Conservation (phyloP, 257 asterid species). For the Hygrophila difformis region DNA sequence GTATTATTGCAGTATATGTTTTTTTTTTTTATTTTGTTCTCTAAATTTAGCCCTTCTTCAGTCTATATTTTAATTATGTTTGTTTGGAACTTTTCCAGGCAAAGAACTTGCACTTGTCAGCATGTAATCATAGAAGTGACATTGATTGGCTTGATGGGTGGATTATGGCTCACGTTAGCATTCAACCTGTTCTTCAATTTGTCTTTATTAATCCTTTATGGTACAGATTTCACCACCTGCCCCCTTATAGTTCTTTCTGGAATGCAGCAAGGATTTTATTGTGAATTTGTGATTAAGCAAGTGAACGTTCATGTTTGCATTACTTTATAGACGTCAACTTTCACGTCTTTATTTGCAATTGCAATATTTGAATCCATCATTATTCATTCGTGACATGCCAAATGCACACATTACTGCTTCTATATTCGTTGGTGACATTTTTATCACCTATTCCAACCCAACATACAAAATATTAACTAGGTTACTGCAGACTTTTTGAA, state of each 20-base stretch:
- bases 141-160: constrained; percentile 99
- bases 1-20: too few relatives aligned
- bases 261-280: too few relatives aligned
- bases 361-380: background rate
- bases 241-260: too few relatives aligned
- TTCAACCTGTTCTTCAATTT: background rate
- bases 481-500: background rate
- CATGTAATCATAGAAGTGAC: constrained; percentile 81
- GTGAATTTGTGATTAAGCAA: background rate
- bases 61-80: too few relatives aligned
- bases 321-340: background rate
- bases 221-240: background rate
- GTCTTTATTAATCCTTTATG: too few relatives aligned
- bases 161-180: constrained; percentile 84
- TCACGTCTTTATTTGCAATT: background rate
- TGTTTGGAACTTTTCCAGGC: constrained; percentile 31
- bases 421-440: background rate
- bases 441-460: too few relatives aligned
- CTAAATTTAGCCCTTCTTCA: too few relatives aligned
- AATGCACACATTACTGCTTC: background rate
- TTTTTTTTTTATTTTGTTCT: too few relatives aligned
- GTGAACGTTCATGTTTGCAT: background rate
- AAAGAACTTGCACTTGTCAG: constrained; percentile 87
- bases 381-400: background rate
- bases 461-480: constrained; percentile 1